phyloP scores from a whole-genome alignment of 495 filamentous ascomycete species.

The Podospora anserina region DNA sequence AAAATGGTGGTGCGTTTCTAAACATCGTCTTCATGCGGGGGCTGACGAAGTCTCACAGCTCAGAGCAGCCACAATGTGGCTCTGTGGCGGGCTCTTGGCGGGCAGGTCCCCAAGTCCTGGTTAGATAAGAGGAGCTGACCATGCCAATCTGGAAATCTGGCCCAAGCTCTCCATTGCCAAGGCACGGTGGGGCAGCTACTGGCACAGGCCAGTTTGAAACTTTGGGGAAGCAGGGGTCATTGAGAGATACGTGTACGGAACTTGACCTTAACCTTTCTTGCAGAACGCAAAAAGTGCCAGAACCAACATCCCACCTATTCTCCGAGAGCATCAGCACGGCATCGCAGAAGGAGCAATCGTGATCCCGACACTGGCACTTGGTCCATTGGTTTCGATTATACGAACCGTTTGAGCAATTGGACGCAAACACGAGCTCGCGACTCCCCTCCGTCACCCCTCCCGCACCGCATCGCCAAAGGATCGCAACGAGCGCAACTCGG shows the following conservation, averaged over 20 bases:
- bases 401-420: neutral
- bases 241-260: conserved; percentile 27
- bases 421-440: neutral
- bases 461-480: neutral
- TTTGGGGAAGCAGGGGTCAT: conserved; percentile 16
- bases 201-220: conserved; percentile 13
- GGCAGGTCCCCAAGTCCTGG: neutral
- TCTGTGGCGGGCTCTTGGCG: neutral
- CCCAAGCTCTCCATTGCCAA: conserved; percentile 1
- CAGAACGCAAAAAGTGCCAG: conserved; percentile 2
- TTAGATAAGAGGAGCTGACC: neutral
- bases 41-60: neutral
- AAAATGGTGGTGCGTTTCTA: no score
- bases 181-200: neutral
- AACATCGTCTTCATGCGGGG: neutral
- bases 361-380: neutral
- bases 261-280: conserved; percentile 9
- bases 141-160: neutral
- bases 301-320: neutral
- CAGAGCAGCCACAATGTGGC: conserved; percentile 4
- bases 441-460: neutral
- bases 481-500: neutral
- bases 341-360: neutral
- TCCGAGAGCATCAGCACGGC: neutral
- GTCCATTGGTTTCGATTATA: neutral